phyloP scores from a whole-genome alignment of 768 basidiomycete species.

The Strobilomyces confusus region DNA sequence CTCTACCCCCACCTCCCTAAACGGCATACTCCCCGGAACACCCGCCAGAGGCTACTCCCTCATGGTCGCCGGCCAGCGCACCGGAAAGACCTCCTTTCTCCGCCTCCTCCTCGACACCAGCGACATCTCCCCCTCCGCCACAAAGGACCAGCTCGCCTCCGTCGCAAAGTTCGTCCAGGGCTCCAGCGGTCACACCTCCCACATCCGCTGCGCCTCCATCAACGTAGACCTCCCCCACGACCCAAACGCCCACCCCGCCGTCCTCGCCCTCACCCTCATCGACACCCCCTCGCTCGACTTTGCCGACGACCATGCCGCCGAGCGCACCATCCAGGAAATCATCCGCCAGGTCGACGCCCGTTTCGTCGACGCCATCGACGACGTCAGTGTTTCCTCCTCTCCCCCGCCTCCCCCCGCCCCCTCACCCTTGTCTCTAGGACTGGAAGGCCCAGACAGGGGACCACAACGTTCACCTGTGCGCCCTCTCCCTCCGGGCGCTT shows the following conservation, averaged over 20 bases:
- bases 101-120: conserved; percentile 81
- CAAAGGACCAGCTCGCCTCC: conserved; percentile 73
- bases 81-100: conserved; percentile 86
- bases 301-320: conserved; percentile 57
- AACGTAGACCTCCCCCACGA: conserved; percentile 62
- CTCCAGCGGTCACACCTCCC: conserved; percentile 65
- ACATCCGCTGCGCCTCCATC: conserved; percentile 66
- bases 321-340: conserved; percentile 63
- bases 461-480: conserved; percentile 79
- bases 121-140: conserved; percentile 55
- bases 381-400: conserved; percentile 50
- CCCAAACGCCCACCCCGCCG: conserved; percentile 40
- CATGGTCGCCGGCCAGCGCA: conserved; percentile 78
- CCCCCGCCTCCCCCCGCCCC: conserved; percentile 14
- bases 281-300: conserved; percentile 84
- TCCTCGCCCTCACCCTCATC: conserved; percentile 65
- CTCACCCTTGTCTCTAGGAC: conserved; percentile 44
- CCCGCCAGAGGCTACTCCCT: conserved; percentile 50
- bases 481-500: conserved; percentile 32
- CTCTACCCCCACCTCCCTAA: conserved; percentile 25
- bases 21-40: conserved; percentile 29
- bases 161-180: conserved; percentile 82
- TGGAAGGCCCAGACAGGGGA: conserved; percentile 67
- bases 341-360: conserved; percentile 68
- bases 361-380: conserved; percentile 69